Conservation (phyloP, 352 stramenopile species). For the Phytophthora aleatoria region DNA sequence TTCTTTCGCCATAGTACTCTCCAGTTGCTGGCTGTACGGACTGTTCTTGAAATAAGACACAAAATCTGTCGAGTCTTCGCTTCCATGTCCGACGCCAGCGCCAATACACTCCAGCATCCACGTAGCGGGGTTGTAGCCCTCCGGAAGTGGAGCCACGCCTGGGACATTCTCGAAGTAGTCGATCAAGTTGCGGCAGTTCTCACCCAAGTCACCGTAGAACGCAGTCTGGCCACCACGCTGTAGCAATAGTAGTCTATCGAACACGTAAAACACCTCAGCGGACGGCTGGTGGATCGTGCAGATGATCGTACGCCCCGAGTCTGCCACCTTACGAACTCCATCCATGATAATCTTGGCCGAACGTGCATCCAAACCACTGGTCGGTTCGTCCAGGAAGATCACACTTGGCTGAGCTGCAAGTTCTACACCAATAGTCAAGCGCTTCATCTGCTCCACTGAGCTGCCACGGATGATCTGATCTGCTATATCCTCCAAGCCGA, state of each 20-base stretch:
- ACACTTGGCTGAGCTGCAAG: constrained; percentile 11
- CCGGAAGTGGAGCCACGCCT: constrained; percentile 3
- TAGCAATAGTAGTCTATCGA: constrained; percentile 77
- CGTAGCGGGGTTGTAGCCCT: constrained; percentile 11
- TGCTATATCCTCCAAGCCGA: constrained; percentile 13
- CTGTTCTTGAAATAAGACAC: constrained; percentile 18
- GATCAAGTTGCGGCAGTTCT: constrained; percentile 29
- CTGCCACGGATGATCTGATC: constrained; percentile 19
- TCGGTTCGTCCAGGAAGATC: constrained; percentile 14
- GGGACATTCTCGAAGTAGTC: constrained; percentile 17
- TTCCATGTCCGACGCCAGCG: constrained; percentile 10
- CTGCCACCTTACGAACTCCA: constrained; percentile 7
- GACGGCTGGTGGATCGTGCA: constrained; percentile 16
- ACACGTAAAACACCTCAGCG: constrained; percentile 31
- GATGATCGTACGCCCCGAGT: constrained; percentile 12
- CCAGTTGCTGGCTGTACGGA: constrained; percentile 11
- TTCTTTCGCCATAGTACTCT: constrained; percentile 19
- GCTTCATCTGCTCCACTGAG: constrained; percentile 20
- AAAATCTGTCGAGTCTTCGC: constrained; percentile 14
- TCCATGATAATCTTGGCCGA: constrained; percentile 16
- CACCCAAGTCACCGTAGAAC: constrained; percentile 45
- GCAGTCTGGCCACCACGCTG: constrained; percentile 37
- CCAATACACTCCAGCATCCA: constrained; percentile 17
- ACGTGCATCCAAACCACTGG: constrained; percentile 8
- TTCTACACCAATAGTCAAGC: constrained; percentile 10